Evolutionary conservation across 2,329 filamentous ascomycete genomes (phyloP).

Genomic region (Penicillium sp.): DNA sequence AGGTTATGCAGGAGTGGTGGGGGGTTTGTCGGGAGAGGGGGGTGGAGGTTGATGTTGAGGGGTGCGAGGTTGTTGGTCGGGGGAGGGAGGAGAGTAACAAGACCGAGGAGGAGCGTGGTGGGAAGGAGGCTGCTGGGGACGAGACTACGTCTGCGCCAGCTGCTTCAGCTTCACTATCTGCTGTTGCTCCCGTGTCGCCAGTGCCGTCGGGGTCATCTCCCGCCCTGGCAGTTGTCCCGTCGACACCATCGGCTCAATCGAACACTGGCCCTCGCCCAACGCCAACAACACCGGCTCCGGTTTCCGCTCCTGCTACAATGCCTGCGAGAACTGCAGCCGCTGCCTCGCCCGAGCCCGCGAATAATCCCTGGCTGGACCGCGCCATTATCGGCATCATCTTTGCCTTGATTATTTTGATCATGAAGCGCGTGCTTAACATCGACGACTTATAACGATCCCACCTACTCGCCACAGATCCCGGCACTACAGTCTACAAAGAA

Average conservation of each 20-base stretch:
- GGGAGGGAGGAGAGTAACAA: slow-evolving; percentile 46
- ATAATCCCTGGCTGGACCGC: slow-evolving; percentile 75
- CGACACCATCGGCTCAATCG: background rate
- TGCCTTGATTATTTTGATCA: slow-evolving; percentile 69
- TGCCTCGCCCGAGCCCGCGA: slow-evolving; percentile 39
- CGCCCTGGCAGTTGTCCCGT: background rate
- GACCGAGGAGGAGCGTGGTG: slow-evolving; percentile 49
- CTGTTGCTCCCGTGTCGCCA: background rate
- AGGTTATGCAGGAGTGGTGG: slow-evolving; percentile 41
- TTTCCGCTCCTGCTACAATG: background rate
- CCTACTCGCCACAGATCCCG: background rate
- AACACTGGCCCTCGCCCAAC: background rate
- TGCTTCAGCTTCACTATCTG: background rate
- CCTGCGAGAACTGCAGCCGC: slow-evolving; percentile 1
- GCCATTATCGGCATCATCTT: slow-evolving; percentile 73
- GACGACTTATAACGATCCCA: slow-evolving; percentile 24
- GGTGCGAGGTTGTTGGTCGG: slow-evolving; percentile 42
- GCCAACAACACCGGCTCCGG: slow-evolving; percentile 3
- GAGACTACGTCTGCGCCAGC: background rate
- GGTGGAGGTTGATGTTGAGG: slow-evolving; percentile 38
- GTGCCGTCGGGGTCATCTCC: background rate
- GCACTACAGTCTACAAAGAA: background rate
- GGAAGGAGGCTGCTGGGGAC: slow-evolving; percentile 14
- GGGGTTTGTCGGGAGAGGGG: slow-evolving; percentile 35
- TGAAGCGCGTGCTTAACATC: slow-evolving; percentile 47